Base-by-base conservation (phyloP, 495 filamentous ascomycete species). In the Thermochaetoides thermophila region DNA sequence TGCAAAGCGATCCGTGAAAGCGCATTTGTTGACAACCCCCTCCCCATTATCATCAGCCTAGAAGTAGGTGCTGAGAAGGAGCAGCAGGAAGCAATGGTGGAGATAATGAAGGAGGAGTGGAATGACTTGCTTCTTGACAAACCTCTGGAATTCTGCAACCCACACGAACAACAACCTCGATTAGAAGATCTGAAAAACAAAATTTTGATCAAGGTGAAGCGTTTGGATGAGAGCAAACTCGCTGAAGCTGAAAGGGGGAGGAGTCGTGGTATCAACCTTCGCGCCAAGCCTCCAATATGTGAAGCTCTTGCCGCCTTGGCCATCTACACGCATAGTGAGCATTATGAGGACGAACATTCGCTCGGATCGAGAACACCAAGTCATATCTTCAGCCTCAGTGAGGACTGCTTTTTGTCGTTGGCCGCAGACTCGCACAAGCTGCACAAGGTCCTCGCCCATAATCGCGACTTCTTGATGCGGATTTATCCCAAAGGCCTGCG, bases 191-290 rank as follows among this genome's bases (percentile, higher is more conserved):
- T 95, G 32, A 66, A 66, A 29, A 60, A 74, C 16, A 92, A 85
- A 50, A 94, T 95, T 32, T 56, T 96, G 11, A 73, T 96, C 57
- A 96, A 96, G 60, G 84, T 85, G 10, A 91, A 92, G 52, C 75
- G 71, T 35, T 57, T 73, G 6, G 59, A 71, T 17, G 46, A 66
- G 7, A 51, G 58, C 29, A 42, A 46, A 6, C n/a, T 39, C 8
- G 47, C 38, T 11, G 39, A 49, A 10, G 19, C 40, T n/a, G 46
- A 47, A 27, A 33, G 43, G 17, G 44, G 45, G 3, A 39, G 48
- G 15, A 37, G 42, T 17, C 35, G 45, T 7, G 26, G 52, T 17
- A 32, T 57, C 40, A 24, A 41, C 29, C 32, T 71, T 25, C 56
- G 50, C 26, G 78, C 40, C n/a, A 62, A 63, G 37, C 57, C 61